A percentile compares a stretch with the other conserved stretches of the same genome.
These are phyloP conservation scores for Penicillium paneum DNA, from an alignment of 2,329 filamentous ascomycete species.

Conservation along the genomic window DNA sequence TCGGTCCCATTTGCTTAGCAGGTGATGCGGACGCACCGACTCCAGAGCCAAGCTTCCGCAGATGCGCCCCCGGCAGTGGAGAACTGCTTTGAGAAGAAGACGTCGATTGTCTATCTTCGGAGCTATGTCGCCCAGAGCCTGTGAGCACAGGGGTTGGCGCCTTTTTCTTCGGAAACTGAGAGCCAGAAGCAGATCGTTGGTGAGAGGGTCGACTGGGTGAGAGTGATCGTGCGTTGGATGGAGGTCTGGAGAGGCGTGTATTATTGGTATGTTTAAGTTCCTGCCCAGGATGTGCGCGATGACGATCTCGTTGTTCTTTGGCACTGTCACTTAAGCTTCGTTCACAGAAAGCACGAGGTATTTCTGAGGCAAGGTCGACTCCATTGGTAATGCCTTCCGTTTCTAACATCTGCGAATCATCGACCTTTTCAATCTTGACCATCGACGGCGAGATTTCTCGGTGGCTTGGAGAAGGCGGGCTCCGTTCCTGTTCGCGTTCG, in stretches of 20 bases:
- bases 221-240: conserved; percentile 35
- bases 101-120: conserved; percentile 46
- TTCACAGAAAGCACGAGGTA: conserved; percentile 30
- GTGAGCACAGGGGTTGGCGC: conserved; percentile 41
- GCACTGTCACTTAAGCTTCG: conserved; percentile 39
- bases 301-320: conserved; percentile 30
- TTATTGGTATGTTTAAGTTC: conserved; percentile 30
- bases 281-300: conserved; percentile 22
- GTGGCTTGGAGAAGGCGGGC: conserved; percentile 26
- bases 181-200: conserved; percentile 37
- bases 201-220: conserved; percentile 38
- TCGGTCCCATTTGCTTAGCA: conserved; percentile 64
- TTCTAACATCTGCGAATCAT: conserved; percentile 27
- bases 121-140: conserved; percentile 43
- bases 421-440: conserved; percentile 38
- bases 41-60: conserved; percentile 42
- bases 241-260: conserved; percentile 26
- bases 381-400: conserved; percentile 18
- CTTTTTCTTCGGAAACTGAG: conserved; percentile 37
- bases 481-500: conserved; percentile 20
- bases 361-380: conserved; percentile 13
- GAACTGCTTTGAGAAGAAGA: conserved; percentile 47
- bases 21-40: conserved; percentile 57
- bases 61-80: conserved; percentile 39
- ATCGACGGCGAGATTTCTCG: conserved; percentile 32